Evolutionary conservation across 169 alveolate species (phyloP).

Genomic region (Plasmodium inui): DNA sequence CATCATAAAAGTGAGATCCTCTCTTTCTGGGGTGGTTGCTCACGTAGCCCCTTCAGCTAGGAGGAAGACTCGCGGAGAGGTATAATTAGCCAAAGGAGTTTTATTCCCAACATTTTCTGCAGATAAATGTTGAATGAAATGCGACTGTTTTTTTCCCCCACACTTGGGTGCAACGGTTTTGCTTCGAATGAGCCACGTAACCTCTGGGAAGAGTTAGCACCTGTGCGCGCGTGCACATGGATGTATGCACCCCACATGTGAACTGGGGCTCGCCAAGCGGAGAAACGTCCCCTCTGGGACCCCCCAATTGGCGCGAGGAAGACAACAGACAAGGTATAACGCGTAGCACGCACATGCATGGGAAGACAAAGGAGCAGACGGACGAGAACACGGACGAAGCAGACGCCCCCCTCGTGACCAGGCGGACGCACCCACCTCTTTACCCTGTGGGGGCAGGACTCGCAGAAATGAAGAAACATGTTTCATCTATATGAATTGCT

Average conservation of each 20-base stretch:
- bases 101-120: not conserved
- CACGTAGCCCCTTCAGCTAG: not conserved
- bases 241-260: not conserved
- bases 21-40: not conserved
- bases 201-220: not conserved
- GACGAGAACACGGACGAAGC: too few relatives aligned
- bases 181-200: not conserved
- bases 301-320: not conserved
- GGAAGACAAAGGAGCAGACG: not conserved
- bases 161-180: not conserved
- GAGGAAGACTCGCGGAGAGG: not conserved
- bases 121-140: not conserved
- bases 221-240: not conserved
- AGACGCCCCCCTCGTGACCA: not conserved
- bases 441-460: not conserved
- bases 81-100: not conserved
- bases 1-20: not conserved
- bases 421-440: not conserved
- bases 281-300: not conserved
- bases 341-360: not conserved
- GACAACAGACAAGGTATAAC: not conserved
- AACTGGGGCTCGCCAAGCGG: not conserved
- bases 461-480: conserved; percentile 20
- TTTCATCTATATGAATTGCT: conserved; percentile 65
- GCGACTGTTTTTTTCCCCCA: not conserved